phyloP scores from a whole-genome alignment of 148 eudicot genomes.

The Rhododendron mucronatum region DNA sequence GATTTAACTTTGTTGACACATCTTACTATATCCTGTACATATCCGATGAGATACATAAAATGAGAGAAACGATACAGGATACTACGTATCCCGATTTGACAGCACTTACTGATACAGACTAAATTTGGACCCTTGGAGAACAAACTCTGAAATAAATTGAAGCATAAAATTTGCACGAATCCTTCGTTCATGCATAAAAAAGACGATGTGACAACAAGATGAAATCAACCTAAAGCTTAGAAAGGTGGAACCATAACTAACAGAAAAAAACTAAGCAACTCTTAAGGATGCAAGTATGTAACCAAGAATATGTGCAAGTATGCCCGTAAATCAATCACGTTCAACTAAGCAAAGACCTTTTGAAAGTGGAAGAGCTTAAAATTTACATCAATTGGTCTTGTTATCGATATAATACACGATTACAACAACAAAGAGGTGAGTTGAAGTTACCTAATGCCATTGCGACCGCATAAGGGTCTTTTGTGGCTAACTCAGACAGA shows the following conservation, averaged over 20 bases:
- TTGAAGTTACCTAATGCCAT: constrained; percentile 75
- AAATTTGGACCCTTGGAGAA: background rate
- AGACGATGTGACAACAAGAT: background rate
- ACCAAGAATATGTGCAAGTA: background rate
- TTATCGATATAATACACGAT: background rate
- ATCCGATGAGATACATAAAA: background rate
- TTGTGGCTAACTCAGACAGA: constrained; percentile 77
- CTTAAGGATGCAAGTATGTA: background rate
- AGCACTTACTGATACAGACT: background rate
- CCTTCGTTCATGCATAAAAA: background rate
- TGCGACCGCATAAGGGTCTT: constrained; percentile 94
- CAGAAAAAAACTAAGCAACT: background rate
- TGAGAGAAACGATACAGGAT: background rate
- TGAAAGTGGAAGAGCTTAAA: background rate
- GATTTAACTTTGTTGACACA: background rate
- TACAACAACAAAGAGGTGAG: background rate
- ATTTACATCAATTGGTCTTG: background rate
- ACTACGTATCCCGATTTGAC: background rate
- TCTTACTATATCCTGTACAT: background rate
- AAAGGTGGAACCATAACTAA: background rate
- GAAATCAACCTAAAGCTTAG: background rate
- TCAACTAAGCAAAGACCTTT: constrained; percentile 3
- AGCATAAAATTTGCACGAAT: background rate
- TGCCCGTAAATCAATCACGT: background rate
- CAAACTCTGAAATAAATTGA: background rate